A percentile compares a stretch with the other conserved stretches of the same genome.
Evolutionary conservation across 306 rosid species (phyloP).

Genomic region (Bauhinia variegata): DNA sequence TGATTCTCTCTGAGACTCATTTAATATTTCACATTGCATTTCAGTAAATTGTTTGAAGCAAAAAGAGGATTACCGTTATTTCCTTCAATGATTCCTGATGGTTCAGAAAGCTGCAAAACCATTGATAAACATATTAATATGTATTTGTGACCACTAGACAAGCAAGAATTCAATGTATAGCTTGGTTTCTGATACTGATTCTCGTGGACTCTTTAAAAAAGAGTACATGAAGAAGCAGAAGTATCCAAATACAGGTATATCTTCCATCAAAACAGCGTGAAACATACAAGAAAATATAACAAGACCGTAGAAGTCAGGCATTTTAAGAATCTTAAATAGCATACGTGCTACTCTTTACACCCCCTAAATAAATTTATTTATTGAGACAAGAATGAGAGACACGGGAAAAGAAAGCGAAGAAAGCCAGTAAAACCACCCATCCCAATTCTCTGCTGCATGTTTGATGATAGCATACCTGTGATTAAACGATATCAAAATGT

Average conservation of each 20-base stretch:
- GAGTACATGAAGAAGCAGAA: slow-evolving; percentile 19
- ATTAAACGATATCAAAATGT: slow-evolving; percentile 9
- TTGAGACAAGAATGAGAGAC: not conserved
- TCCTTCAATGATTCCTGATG: slow-evolving; percentile 78
- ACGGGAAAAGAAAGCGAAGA: not conserved
- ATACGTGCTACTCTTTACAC: too few relatives aligned
- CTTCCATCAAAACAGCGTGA: slow-evolving; percentile 21
- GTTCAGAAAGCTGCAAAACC: slow-evolving; percentile 91
- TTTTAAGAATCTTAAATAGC: slow-evolving; percentile 18
- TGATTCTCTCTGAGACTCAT: slow-evolving; percentile 5
- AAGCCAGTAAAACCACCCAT: slow-evolving; percentile 10
- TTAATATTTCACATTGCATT: not conserved
- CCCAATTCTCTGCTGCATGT: slow-evolving; percentile 15
- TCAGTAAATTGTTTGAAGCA: slow-evolving; percentile 10
- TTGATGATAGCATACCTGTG: slow-evolving; percentile 24
- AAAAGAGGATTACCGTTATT: slow-evolving; percentile 53
- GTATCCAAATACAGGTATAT: slow-evolving; percentile 5
- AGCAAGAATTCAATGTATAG: slow-evolving; percentile 23
- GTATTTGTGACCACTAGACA: slow-evolving; percentile 8
- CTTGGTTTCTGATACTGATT: slow-evolving; percentile 20
- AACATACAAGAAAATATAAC: not conserved
- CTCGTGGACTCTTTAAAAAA: slow-evolving; percentile 12
- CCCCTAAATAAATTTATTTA: too few relatives aligned
- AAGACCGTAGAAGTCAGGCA: not conserved
- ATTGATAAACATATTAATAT: slow-evolving; percentile 34